phyloP scores from a whole-genome alignment of 129 eudicot species.

The Lactuca saligna region DNA sequence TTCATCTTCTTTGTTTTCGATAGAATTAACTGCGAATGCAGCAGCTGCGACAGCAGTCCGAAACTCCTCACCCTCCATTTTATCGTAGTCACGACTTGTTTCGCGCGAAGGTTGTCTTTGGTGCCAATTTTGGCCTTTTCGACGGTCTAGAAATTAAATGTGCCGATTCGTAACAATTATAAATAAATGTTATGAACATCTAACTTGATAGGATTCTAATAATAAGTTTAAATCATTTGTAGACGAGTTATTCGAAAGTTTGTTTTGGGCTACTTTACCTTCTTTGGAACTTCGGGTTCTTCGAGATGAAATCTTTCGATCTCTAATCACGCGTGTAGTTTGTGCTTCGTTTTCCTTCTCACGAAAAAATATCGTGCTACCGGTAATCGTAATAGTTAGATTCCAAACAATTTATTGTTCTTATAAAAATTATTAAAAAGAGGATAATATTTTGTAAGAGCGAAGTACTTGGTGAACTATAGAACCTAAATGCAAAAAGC shows the following conservation, averaged over 20 bases:
- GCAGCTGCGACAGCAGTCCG: slow-evolving; percentile 84
- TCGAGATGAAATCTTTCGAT: slow-evolving; percentile 47
- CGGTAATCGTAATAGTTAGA: background rate
- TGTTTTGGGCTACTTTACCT: slow-evolving; percentile 32
- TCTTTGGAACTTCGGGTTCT: slow-evolving; percentile 53
- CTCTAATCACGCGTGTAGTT: slow-evolving; percentile 31
- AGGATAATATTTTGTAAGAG: background rate
- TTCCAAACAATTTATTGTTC: background rate
- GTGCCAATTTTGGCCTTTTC: slow-evolving; percentile 46
- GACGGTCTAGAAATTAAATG: slow-evolving; percentile 41
- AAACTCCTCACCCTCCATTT: slow-evolving; percentile 39
- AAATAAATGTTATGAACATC: background rate
- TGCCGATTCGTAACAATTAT: background rate
- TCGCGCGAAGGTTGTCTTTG: slow-evolving; percentile 50
- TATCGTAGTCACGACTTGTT: slow-evolving; percentile 42
- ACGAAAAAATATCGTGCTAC: slow-evolving; percentile 41
- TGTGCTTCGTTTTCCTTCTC: slow-evolving; percentile 49
- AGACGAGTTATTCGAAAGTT: background rate
- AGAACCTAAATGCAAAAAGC: background rate
- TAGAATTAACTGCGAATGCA: slow-evolving; percentile 52
- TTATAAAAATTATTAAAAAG: background rate
- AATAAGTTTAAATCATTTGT: background rate
- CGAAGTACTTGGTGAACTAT: background rate
- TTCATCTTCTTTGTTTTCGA: slow-evolving; percentile 41
- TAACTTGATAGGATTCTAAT: background rate